Evolutionary conservation across 768 basidiomycete genomes (phyloP).

Genomic region (Cystofilobasidium capitatum): DNA sequence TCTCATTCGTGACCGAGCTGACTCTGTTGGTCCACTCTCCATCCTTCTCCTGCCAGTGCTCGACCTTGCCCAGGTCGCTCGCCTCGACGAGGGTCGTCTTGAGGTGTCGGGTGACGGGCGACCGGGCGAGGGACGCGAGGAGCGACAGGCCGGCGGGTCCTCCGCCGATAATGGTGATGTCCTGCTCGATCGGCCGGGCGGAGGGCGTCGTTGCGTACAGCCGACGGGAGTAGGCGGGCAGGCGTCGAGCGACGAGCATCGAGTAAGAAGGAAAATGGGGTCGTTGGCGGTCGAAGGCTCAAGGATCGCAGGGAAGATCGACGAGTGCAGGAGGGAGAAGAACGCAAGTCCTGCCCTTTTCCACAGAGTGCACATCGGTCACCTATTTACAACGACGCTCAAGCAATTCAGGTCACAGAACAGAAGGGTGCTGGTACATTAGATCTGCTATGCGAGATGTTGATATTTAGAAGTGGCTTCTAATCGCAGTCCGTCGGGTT

Average conservation of each 20-base stretch:
- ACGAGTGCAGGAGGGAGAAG: too few species aligned
- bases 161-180: conserved; percentile 89
- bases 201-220: neutral
- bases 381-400: too few species aligned
- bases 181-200: conserved; percentile 38
- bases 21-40: conserved; percentile 69
- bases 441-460: too few species aligned
- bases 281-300: too few species aligned
- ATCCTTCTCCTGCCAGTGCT: conserved; percentile 53
- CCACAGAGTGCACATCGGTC: too few species aligned
- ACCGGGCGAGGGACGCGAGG: conserved; percentile 71
- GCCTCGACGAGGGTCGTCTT: conserved; percentile 71
- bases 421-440: too few species aligned
- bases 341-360: too few species aligned
- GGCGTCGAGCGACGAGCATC: neutral
- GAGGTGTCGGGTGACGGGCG: conserved; percentile 32
- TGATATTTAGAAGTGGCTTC: too few species aligned
- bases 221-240: neutral
- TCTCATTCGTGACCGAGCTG: conserved; percentile 71
- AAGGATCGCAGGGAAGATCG: too few species aligned
- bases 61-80: conserved; percentile 58
- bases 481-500: conserved; percentile 29
- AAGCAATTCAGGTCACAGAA: too few species aligned
- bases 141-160: conserved; percentile 86
- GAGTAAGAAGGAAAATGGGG: too few species aligned